Conservation (phyloP, 768 basidiomycete genomes). For the Hirschioporus abietinus region DNA sequence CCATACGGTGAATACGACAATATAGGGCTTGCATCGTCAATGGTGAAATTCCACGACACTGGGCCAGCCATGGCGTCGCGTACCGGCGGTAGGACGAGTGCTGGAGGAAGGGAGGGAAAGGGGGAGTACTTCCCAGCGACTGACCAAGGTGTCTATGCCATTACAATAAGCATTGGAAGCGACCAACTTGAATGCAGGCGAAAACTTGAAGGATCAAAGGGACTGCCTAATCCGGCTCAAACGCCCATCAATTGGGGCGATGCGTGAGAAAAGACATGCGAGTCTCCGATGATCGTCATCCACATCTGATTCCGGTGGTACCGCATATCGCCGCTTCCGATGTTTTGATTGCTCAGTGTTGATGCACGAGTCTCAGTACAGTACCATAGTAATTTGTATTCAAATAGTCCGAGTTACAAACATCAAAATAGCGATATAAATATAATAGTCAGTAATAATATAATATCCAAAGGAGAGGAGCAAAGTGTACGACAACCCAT, state of each 20-base stretch:
- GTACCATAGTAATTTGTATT: too few species aligned
- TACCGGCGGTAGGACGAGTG: not conserved
- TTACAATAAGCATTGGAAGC: slow-evolving; percentile 1
- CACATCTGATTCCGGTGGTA: not conserved
- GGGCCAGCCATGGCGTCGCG: not conserved
- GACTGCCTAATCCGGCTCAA: not conserved
- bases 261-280: too few species aligned
- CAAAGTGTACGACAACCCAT: not conserved
- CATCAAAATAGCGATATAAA: too few species aligned
- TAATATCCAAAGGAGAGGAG: too few species aligned
- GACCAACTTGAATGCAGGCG: not conserved
- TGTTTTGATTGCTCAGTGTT: too few species aligned
- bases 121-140: not conserved
- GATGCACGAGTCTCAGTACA: too few species aligned
- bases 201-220: not conserved
- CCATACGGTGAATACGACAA: slow-evolving; percentile 18
- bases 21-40: slow-evolving; percentile 20
- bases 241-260: not conserved
- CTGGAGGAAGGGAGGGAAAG: not conserved
- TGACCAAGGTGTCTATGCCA: not conserved
- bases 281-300: not conserved
- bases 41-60: slow-evolving; percentile 16
- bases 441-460: too few species aligned
- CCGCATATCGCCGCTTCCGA: too few species aligned
- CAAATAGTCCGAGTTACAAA: too few species aligned